Base-by-base conservation (phyloP, 257 asterid genomes). In the Ilex aquifolium region DNA sequence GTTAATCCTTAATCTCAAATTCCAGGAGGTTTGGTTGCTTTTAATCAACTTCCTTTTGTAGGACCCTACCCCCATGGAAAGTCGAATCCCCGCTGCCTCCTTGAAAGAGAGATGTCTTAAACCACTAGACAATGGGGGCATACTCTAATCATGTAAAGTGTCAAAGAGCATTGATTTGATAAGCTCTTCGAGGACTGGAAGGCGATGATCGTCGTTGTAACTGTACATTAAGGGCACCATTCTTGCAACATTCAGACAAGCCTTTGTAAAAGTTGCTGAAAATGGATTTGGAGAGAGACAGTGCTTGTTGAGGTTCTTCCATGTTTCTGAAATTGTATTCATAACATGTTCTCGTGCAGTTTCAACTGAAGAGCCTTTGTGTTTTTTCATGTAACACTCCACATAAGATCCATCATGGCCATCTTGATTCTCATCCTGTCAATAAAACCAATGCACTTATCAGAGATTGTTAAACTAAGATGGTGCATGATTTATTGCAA, bases 381-480 rank as follows among this genome's bases (percentile, higher is more conserved):
- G 62, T 17, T 83, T 78, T 57, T 78, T 72, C 72, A 83, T 31
- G 64, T 68, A 78, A 73, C 67, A 80, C 15, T 78, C 69, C 6
- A 80, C 46, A 15, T 75, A 80, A 0, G 83, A 80, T 10, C 86
- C 80, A 49, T 78, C 84, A 11, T 61, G 16, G 13, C 84, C 84
- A 40, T 66, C 67, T 76, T 80, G 82, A 8, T 74, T 49, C 68
- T 83, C 84, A n/a, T 83, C 88, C 84, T 77, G 62, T 8, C 59
- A 6, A 21, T 50, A 1, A 21, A 0, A 13, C 8, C 3, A 53
- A 17, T 29, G 36, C 2, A 3, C 3, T 3, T 48, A 11, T 48
- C 10, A 15, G 16, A 48, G 53, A 48, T 48, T 48, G 4, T 48
- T 15, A 48, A 48, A 48, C 13, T 3, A 2, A 48, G 53, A 48